Evolutionary conservation across 495 filamentous ascomycete genomes (phyloP), one percentile per base, ranked within the genome.

Genomic region (Echria macrotheca): DNA sequence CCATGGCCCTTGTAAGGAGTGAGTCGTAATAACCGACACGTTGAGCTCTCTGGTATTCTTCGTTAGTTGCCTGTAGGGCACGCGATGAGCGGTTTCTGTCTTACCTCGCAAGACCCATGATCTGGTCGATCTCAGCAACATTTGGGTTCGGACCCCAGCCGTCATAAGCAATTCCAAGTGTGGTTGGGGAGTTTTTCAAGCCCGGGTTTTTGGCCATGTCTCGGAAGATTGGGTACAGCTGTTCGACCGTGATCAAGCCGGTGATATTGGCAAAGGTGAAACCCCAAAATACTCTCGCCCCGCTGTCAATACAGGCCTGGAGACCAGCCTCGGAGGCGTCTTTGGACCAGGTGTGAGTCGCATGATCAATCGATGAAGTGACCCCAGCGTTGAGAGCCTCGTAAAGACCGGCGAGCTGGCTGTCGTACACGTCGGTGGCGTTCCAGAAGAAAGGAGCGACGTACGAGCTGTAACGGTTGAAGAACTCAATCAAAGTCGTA

Each of bases 101-200:
- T n/a, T n/a, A 40, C 28, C 47, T 49, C 10, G 52, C 53, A 31
- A 70, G 43, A 3, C 49, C 49, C 28, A 66, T 48, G 9, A 72
- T 43, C 10, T 56, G 54, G 24, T 63, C 22, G 12, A 57, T 58
- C 14, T 69, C 58, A 8, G 54, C 53, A 5, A 53, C 50, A 14
- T 56, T 35, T 8, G 53, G 52, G n/a, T 50, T 47, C 1, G 56
- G 56, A n/a, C 57, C 52, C 52, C 62, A 71, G 6, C 11, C 42
- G 52, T 73, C 71, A 44, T 65, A 74, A 10, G 69, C 65, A 33
- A 71, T 49, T 12, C 65, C 65, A 0, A 74, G 44, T 1, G 40
- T 60, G 4, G 64, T 59, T 5, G 60, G 48, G 4, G 53, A 50
- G 1, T 49, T 43, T 23, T 48, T 49, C 39, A 52, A 47, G 3